Evolutionary conservation across 2,329 filamentous ascomycete genomes (phyloP), one percentile per base, ranked within the genome.

Genomic region (Dactylellina parvicollis): DNA sequence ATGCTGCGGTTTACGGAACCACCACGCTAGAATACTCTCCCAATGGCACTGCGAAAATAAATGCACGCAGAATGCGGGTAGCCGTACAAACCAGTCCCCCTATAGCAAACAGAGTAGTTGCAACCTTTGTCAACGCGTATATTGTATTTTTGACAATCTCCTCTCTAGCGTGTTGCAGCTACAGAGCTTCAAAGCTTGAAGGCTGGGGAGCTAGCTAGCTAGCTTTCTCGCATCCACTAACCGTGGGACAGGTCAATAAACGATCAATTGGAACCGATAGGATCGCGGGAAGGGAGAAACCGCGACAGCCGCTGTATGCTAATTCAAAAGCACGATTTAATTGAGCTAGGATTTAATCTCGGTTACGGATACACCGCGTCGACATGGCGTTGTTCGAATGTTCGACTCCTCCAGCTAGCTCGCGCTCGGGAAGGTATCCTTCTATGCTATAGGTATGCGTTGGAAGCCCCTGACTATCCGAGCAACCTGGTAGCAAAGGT

Each of bases 41-140:
- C 57, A 50, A 56, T 57, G 24, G 42, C 36, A 57, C 47, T 16
- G 32, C 16, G 32, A 24, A 22, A 52, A 40, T 66, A 66, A 52
- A 67, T 67, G 62, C 62, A 59, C 42, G 44, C 62, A 67, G 22
- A 57, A 57, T 52, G 62, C 52, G 62, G 10, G 22, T 36, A 67
- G 30, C 52, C 52, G 42, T 52, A 32, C 34, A 38, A 38, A 2
- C 16, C 9, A 54, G 49, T 12, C 36, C 32, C 40, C 34, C 30
- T 36, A 38, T 24, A 32, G 49, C 30, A 56, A 42, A 56, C 52
- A 42, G 44, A 67, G 62, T 34, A 67, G 54, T 44, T 36, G 34
- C 52, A 59, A 22, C 62, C 52, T 42, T 60, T 16, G 20, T 50
- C 44, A 16, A 67, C 62, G 62, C 62, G 62, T 67, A 59, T 36